Conservation (phyloP, 129 eudicot species). For the Glebionis coronaria region DNA sequence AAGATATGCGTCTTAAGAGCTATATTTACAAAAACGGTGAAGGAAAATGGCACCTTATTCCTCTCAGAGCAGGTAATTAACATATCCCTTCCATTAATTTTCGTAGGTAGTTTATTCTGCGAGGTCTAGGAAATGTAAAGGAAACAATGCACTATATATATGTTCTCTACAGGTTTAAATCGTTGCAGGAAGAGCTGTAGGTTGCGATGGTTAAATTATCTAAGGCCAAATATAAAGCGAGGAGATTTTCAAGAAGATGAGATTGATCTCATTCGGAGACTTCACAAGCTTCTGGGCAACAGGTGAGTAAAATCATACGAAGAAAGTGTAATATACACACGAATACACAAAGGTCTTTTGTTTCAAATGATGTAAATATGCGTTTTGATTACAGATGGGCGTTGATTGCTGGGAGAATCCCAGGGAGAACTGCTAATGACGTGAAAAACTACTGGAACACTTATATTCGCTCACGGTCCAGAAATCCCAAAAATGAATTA, state of each 20-base stretch:
- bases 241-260: constrained; percentile 30
- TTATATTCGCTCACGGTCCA: constrained; percentile 16
- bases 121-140: no score
- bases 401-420: constrained; percentile 60
- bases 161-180: constrained; percentile 15
- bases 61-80: not conserved
- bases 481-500: constrained; percentile 3
- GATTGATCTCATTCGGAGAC: constrained; percentile 28
- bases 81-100: no score
- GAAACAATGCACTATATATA: no score
- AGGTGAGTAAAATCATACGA: constrained; percentile 19
- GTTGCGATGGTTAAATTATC: constrained; percentile 34
- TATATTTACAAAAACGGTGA: not conserved
- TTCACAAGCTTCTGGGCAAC: constrained; percentile 44
- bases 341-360: no score
- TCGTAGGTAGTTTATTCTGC: no score
- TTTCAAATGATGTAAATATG: not conserved
- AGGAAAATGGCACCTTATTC: not conserved
- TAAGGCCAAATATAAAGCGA: constrained; percentile 27
- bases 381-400: constrained; percentile 32
- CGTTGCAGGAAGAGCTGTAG: constrained; percentile 39
- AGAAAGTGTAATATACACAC: not conserved
- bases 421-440: constrained; percentile 66
- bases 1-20: not conserved
- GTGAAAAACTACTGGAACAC: constrained; percentile 66